A percentile compares a stretch with the other conserved stretches of the same genome.
Evolutionary conservation across 805 yeast genomes (phyloP).

Genomic region (Yarrowia yakushimensis): DNA sequence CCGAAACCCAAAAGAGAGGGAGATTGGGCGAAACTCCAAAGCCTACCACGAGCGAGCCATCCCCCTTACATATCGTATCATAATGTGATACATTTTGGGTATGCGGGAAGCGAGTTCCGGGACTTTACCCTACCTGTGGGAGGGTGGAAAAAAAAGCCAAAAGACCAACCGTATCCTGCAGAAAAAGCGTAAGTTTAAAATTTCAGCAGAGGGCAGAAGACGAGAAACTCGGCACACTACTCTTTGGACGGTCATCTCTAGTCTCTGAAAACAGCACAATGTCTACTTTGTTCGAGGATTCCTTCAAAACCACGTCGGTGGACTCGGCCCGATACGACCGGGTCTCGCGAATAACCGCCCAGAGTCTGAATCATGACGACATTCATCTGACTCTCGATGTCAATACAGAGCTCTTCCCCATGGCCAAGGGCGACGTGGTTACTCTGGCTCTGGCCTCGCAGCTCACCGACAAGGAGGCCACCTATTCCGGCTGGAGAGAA

Average conservation of each 20-base stretch:
- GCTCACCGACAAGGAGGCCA: slow-evolving; percentile 47
- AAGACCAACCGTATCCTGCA: neutral
- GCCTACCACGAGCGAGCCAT: no score
- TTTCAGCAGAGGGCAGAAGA: slow-evolving; percentile 9
- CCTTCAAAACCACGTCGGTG: slow-evolving; percentile 77
- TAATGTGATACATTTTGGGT: neutral
- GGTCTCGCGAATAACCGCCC: slow-evolving; percentile 83
- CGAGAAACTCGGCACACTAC: neutral
- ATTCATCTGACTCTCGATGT: slow-evolving; percentile 83
- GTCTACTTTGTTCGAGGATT: slow-evolving; percentile 86
- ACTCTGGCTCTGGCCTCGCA: slow-evolving; percentile 84
- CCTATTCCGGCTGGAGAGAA: slow-evolving; percentile 72
- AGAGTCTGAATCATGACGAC: slow-evolving; percentile 75
- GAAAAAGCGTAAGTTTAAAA: slow-evolving; percentile 19
- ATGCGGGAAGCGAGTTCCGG: neutral
- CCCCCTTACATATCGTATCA: slow-evolving; percentile 14
- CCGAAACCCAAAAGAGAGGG: no score
- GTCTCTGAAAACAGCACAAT: slow-evolving; percentile 34
- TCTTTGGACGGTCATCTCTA: neutral
- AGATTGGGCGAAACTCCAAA: no score
- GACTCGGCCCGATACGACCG: slow-evolving; percentile 90
- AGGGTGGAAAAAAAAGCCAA: neutral
- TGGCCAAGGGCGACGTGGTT: slow-evolving; percentile 66
- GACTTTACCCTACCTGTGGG: slow-evolving; percentile 2
- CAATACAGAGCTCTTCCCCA: slow-evolving; percentile 89